These are phyloP conservation scores for Senna tora DNA, from an alignment of 306 rosid species.

Conservation along the genomic window DNA sequence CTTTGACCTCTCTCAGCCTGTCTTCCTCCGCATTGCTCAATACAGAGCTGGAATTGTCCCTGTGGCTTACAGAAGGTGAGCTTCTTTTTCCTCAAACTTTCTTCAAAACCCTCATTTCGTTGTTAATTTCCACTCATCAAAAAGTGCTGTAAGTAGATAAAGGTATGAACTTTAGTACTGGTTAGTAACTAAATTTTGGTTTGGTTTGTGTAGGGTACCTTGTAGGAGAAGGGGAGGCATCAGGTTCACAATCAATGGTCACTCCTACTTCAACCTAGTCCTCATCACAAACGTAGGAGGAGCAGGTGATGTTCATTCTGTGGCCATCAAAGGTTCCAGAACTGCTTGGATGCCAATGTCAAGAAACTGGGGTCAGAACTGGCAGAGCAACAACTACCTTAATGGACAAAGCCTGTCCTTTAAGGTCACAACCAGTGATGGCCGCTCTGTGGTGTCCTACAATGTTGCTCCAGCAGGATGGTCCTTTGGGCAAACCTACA, in stretches of 20 bases:
- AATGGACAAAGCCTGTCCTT: constrained; percentile 90
- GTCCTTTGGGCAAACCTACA: constrained; percentile 96
- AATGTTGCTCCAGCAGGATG: constrained; percentile 80
- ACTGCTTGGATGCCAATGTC: constrained; percentile 91
- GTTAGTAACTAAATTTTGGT: neutral
- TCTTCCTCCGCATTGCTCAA: constrained; percentile 88
- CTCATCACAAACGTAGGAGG: constrained; percentile 96
- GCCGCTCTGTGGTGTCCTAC: constrained; percentile 64
- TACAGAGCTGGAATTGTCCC: constrained; percentile 95
- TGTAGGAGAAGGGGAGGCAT: constrained; percentile 93
- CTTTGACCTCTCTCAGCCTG: constrained; percentile 95
- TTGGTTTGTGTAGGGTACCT: constrained; percentile 62
- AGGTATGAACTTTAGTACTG: no score
- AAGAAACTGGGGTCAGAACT: constrained; percentile 97
- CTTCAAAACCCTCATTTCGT: neutral
- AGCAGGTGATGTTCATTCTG: constrained; percentile 89
- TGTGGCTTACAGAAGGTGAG: constrained; percentile 83
- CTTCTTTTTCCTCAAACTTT: neutral
- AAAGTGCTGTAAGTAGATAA: no score
- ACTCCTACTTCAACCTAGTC: constrained; percentile 93
- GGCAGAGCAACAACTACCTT: constrained; percentile 93
- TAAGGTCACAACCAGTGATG: constrained; percentile 90
- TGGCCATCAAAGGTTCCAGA: constrained; percentile 79
- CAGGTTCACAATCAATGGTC: constrained; percentile 92
- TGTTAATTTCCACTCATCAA: no score